These are phyloP conservation scores for Neurospora sp. DNA, from an alignment of 495 filamentous ascomycete species.

Conservation along the genomic window DNA sequence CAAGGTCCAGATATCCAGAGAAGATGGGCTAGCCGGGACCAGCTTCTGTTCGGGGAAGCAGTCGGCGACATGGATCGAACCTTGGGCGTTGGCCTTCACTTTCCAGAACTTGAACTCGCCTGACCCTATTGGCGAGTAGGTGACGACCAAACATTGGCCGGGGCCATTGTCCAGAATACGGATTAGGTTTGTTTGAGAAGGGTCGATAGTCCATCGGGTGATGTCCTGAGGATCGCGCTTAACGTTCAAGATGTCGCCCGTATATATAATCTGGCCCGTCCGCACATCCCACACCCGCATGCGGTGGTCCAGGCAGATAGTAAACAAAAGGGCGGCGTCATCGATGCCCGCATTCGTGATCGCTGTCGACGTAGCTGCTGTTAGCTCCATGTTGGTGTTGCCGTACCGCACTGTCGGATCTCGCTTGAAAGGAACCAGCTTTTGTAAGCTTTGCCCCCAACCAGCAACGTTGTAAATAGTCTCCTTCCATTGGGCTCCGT, in stretches of 20 bases:
- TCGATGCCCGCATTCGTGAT: conserved; percentile 36
- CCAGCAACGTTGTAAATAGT: conserved; percentile 67
- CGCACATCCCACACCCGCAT: conserved; percentile 77
- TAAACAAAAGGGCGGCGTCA: conserved; percentile 55
- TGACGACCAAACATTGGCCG: conserved; percentile 63
- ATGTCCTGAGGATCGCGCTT: conserved; percentile 44
- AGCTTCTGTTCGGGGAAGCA: conserved; percentile 52
- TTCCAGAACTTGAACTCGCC: conserved; percentile 96
- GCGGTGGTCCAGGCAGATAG: conserved; percentile 76
- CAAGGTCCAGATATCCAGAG: conserved; percentile 76
- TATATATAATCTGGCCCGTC: conserved; percentile 59
- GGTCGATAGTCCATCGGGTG: conserved; percentile 63
- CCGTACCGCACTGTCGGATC: conserved; percentile 55
- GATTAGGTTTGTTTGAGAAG: conserved; percentile 58
- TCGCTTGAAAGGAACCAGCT: conserved; percentile 60
- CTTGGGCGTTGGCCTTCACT: conserved; percentile 51
- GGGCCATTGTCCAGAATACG: conserved; percentile 56
- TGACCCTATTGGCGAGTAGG: conserved; percentile 76
- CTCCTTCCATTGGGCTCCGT: conserved; percentile 58
- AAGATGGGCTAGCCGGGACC: conserved; percentile 55
- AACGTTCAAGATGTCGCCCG: conserved; percentile 57
- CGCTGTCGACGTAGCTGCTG: conserved; percentile 49
- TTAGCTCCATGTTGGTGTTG: conserved; percentile 55
- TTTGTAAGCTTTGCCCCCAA: conserved; percentile 64
- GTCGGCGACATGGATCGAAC: conserved; percentile 56